phyloP scores from a whole-genome alignment of 352 stramenopile species.

The Globisporangium middletonii region DNA sequence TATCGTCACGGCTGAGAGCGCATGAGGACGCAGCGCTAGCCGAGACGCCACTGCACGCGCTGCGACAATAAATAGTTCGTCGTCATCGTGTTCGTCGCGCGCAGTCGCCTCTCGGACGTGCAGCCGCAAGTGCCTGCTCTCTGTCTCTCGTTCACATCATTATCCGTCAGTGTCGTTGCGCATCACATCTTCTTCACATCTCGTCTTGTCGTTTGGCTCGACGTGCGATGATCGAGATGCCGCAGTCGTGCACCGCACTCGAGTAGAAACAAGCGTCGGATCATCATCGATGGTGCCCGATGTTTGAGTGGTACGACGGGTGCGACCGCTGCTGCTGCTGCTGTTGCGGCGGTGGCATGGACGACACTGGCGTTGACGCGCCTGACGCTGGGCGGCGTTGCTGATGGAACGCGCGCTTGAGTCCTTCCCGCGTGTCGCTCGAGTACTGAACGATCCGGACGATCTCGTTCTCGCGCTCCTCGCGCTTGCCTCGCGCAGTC shows the following conservation, averaged over 20 bases:
- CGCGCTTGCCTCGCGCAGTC: conserved; percentile 28
- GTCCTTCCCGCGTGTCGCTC: conserved; percentile 29
- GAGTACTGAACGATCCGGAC: conserved; percentile 74
- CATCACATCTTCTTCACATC: too few relatives aligned
- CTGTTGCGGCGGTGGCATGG: conserved; percentile 8
- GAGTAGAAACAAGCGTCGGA: too few relatives aligned
- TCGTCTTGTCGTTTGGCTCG: too few relatives aligned
- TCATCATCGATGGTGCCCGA: too few relatives aligned
- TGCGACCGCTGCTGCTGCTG: neutral
- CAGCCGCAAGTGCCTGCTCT: too few relatives aligned
- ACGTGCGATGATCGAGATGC: too few relatives aligned
- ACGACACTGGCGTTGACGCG: conserved; percentile 2
- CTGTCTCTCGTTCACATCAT: too few relatives aligned
- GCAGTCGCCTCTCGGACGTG: neutral
- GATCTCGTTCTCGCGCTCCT: conserved; percentile 60
- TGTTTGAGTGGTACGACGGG: neutral
- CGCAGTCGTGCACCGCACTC: too few relatives aligned
- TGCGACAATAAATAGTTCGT: conserved; percentile 2
- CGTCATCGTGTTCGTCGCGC: too few relatives aligned
- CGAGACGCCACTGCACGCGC: neutral
- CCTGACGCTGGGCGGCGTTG: conserved; percentile 13
- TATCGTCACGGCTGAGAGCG: conserved; percentile 50
- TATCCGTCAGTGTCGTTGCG: too few relatives aligned
- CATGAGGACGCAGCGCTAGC: neutral
- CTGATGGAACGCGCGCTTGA: conserved; percentile 31